phyloP scores from a whole-genome alignment of 805 yeast species.

The Myxozyma neotropica region DNA sequence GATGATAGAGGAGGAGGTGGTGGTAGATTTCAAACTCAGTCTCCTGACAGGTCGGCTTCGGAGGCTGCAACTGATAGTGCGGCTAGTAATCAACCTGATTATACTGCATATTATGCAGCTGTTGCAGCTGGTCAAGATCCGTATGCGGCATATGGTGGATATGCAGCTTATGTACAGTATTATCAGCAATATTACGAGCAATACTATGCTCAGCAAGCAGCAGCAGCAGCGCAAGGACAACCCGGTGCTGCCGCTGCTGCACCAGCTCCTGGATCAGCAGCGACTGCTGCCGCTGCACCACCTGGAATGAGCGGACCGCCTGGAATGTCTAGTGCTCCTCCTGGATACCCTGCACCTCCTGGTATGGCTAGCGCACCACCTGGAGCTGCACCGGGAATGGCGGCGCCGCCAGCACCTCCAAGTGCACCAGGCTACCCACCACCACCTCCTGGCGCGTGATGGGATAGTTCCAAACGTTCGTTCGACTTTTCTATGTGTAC shows the following conservation, averaged over 20 bases:
- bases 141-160: slow-evolving; percentile 38
- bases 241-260: slow-evolving; percentile 1
- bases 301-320: background rate
- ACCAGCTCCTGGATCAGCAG: background rate
- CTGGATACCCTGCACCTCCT: background rate
- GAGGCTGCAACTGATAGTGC: slow-evolving; percentile 17
- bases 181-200: slow-evolving; percentile 36
- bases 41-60: slow-evolving; percentile 15
- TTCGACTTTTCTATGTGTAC: too few relatives aligned
- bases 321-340: background rate
- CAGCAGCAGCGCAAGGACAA: background rate
- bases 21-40: background rate
- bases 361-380: background rate
- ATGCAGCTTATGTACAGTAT: slow-evolving; percentile 35
- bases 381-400: background rate
- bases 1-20: slow-evolving; percentile 1
- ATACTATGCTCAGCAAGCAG: slow-evolving; percentile 29
- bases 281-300: background rate
- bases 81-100: slow-evolving; percentile 25
- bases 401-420: slow-evolving; percentile 2
- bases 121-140: slow-evolving; percentile 36
- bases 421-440: background rate
- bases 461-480: too few relatives aligned
- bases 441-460: slow-evolving; percentile 11
- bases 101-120: slow-evolving; percentile 33